These are phyloP conservation scores for Coprinopsis cinerea DNA, from an alignment of 768 basidiomycete species.

Conservation along the genomic window DNA sequence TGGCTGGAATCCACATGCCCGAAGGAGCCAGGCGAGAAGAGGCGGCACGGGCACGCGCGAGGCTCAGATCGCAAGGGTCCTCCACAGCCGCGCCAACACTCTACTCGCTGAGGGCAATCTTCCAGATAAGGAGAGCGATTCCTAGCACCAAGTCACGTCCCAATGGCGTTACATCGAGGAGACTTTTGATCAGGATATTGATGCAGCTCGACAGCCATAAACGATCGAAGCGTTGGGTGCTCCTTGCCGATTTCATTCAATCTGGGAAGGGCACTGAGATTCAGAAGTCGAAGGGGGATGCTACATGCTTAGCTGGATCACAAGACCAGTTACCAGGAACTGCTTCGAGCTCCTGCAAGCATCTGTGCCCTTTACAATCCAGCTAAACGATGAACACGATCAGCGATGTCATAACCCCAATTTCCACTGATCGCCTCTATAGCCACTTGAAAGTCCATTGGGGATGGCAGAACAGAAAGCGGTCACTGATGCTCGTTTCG, in stretches of 20 bases:
- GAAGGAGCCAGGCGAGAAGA: too few relatives aligned
- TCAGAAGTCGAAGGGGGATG: not conserved
- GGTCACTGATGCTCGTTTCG: not conserved
- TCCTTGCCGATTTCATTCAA: slow-evolving; percentile 1
- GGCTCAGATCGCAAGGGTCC: too few relatives aligned
- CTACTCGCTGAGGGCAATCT: too few relatives aligned
- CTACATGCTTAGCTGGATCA: not conserved
- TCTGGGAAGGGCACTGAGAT: not conserved
- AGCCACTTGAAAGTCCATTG: not conserved
- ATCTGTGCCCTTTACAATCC: too few relatives aligned
- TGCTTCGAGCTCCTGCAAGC: not conserved
- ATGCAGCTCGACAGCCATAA: not conserved
- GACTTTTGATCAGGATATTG: too few relatives aligned
- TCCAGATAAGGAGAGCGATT: too few relatives aligned
- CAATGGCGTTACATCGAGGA: too few relatives aligned
- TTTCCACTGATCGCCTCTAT: not conserved
- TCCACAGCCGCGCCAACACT: too few relatives aligned
- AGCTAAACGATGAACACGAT: not conserved
- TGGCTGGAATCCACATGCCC: too few relatives aligned
- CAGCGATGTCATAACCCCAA: too few relatives aligned
- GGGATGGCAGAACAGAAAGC: not conserved
- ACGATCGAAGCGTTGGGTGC: not conserved
- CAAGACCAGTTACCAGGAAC: not conserved
- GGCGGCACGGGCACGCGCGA: too few relatives aligned
- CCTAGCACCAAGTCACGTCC: too few relatives aligned